phyloP scores from a whole-genome alignment of 108 stramenopile genomes.

The Conticribra guillardii region DNA sequence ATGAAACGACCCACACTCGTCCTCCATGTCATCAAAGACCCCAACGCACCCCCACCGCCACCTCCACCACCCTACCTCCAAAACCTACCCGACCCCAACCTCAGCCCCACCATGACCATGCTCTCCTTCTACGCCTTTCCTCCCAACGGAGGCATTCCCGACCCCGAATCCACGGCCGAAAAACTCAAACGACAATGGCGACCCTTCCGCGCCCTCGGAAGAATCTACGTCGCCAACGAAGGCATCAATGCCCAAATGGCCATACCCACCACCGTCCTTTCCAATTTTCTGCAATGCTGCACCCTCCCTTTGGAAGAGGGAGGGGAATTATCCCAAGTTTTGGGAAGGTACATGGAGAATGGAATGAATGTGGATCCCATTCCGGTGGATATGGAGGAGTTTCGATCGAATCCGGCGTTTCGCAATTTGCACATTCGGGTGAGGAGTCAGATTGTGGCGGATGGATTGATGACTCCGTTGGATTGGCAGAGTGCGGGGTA shows the following conservation, averaged over 20 bases:
- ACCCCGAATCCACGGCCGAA: conserved; percentile 76
- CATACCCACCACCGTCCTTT: conserved; percentile 83
- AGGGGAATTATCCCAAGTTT: conserved; percentile 28
- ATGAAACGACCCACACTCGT: conserved; percentile 80
- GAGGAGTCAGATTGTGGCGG: conserved; percentile 93
- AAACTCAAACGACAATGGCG: conserved; percentile 71
- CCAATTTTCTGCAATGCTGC: conserved; percentile 32
- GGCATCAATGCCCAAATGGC: conserved; percentile 99
- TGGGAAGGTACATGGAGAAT: conserved; percentile 88
- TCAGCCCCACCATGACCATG: conserved; percentile 86
- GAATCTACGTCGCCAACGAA: conserved; percentile 94
- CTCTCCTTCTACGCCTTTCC: conserved; percentile 89
- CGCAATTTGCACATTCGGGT: conserved; percentile 88
- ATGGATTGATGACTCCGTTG: conserved; percentile 85
- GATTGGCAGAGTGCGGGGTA: conserved; percentile 91
- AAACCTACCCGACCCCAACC: conserved; percentile 71
- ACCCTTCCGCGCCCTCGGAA: conserved; percentile 87
- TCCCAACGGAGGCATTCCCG: conserved; percentile 56
- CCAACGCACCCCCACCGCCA: conserved; percentile 85
- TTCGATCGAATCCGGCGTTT: conserved; percentile 80
- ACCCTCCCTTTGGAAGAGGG: conserved; percentile 11
- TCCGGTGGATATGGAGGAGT: conserved; percentile 69
- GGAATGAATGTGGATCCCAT: conserved; percentile 88
- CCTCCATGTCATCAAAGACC: conserved; percentile 77
- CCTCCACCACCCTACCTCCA: conserved; percentile 71